Evolutionary conservation across 179 eudicot species (phyloP).

Genomic region (Vitellaria paradoxa): DNA sequence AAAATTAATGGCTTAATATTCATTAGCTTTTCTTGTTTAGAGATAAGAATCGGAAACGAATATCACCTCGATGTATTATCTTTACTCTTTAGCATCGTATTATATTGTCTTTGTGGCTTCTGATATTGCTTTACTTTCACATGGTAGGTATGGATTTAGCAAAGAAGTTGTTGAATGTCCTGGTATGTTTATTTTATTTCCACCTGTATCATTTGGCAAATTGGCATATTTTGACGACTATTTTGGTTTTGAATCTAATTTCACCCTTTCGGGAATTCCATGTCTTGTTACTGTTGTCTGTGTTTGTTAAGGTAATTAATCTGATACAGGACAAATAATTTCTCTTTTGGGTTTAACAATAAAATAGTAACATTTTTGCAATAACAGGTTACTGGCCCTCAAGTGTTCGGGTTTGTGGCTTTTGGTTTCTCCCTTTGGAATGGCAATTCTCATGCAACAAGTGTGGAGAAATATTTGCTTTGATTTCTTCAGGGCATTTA

Average conservation of each 20-base stretch:
- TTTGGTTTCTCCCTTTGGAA: slow-evolving; percentile 77
- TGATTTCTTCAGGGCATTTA: slow-evolving; percentile 21
- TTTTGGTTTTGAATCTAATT: neutral
- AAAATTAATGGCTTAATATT: slow-evolving; percentile 8
- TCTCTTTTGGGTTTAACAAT: neutral
- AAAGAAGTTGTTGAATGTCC: slow-evolving; percentile 95
- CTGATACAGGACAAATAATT: neutral
- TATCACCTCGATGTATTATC: slow-evolving; percentile 6
- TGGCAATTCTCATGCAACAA: slow-evolving; percentile 90
- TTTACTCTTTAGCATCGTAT: neutral
- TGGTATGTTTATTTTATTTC: slow-evolving; percentile 33
- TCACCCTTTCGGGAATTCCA: neutral
- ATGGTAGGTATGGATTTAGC: slow-evolving; percentile 85
- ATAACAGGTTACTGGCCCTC: slow-evolving; percentile 83
- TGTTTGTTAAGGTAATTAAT: neutral
- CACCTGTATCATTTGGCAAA: neutral
- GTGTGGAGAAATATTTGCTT: slow-evolving; percentile 49
- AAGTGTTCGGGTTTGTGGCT: slow-evolving; percentile 73
- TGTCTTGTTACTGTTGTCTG: neutral
- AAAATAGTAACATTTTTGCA: neutral
- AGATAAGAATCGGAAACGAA: neutral
- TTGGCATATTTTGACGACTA: neutral
- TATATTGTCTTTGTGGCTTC: slow-evolving; percentile 8
- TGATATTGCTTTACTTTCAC: slow-evolving; percentile 16
- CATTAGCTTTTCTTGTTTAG: neutral